Base-by-base conservation (phyloP, 345 rosid species). In the Populus simonii region DNA sequence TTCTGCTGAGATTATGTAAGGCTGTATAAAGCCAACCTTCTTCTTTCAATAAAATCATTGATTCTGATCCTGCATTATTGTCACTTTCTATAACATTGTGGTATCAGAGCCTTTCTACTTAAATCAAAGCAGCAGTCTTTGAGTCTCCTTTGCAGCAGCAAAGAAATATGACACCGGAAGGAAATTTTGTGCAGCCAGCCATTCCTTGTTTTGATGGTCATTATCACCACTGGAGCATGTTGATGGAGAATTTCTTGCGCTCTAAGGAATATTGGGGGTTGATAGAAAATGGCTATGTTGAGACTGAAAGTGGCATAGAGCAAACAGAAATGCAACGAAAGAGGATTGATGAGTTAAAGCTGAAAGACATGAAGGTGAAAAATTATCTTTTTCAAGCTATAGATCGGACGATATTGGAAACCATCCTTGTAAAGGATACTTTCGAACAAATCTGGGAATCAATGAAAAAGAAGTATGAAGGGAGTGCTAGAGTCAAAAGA, bases 141-240 rank as follows among this genome's bases (percentile, higher is more conserved):
- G 55, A 69, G 31, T 51, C 7, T 12, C 39, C 1, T 38, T 31
- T 71, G 38, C 63, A 71, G 2, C 43, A 49, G 7, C 43, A 71
- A 7, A 38, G 39, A 38, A 70, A 43, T 16, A 35, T 55, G 66
- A 33, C 66, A 18, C 1, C 12, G 0, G 33, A 73, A 57, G 75
- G 75, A 29, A 57, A 12, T n/a, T 57, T 68, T n/a, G 15, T 53
- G 11, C 33, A 73, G 20, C 67, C 67, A 73, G 0, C 67, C 8
- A 73, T 55, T 36, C 15, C 66, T 35, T 22, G 17, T 3, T 73
- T 53, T 36, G 66, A 73, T 55, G 75, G 75, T n/a, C 51, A 73
- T 18, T 73, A 73, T 59, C 36, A 73, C n/a, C 51, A 73, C 11
- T 59, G n/a, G 76, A 57, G 76, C 16, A 57, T 73, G 36, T 18